These are phyloP conservation scores for Aspergillus ustus DNA, from an alignment of 2,329 filamentous ascomycete genomes.

Conservation along the genomic window DNA sequence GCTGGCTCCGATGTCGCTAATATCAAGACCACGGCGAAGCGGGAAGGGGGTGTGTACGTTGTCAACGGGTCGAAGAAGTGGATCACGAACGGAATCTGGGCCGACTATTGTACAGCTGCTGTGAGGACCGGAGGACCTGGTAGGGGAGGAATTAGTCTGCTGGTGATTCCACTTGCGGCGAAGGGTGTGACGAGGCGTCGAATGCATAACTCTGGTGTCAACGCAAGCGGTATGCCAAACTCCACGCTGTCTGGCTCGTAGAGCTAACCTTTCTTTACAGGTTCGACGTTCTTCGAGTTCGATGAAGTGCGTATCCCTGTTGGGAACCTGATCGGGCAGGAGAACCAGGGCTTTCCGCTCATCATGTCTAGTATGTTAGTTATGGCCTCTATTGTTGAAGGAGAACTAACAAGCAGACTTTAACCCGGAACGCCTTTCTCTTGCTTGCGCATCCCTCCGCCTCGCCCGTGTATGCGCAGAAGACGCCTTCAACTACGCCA, in stretches of 20 bases:
- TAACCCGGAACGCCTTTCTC: constrained; percentile 73
- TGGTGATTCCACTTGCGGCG: constrained; percentile 69
- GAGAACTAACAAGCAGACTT: constrained; percentile 55
- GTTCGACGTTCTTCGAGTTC: constrained; percentile 68
- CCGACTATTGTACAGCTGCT: constrained; percentile 66
- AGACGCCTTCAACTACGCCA: constrained; percentile 65
- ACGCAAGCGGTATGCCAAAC: constrained; percentile 58
- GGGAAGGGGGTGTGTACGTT: constrained; percentile 58
- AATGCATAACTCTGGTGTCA: constrained; percentile 69
- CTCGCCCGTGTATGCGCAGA: constrained; percentile 64
- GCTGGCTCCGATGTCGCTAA: constrained; percentile 69
- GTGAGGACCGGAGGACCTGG: constrained; percentile 64
- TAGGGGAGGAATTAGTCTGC: constrained; percentile 63
- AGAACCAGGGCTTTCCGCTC: constrained; percentile 73
- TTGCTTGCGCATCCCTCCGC: constrained; percentile 67
- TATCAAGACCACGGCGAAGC: constrained; percentile 63
- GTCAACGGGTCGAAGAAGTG: constrained; percentile 72
- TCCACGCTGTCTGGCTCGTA: neutral
- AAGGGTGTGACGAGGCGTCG: constrained; percentile 57
- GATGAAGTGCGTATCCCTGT: constrained; percentile 73
- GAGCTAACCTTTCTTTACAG: constrained; percentile 23
- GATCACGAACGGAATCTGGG: constrained; percentile 67
- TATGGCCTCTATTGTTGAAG: neutral
- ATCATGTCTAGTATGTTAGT: constrained; percentile 65
- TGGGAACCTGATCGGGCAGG: constrained; percentile 69